A percentile compares a stretch with the other conserved stretches of the same genome.
Conservation (phyloP, 495 filamentous ascomycete species). For the Sordaria brevicollis region DNA sequence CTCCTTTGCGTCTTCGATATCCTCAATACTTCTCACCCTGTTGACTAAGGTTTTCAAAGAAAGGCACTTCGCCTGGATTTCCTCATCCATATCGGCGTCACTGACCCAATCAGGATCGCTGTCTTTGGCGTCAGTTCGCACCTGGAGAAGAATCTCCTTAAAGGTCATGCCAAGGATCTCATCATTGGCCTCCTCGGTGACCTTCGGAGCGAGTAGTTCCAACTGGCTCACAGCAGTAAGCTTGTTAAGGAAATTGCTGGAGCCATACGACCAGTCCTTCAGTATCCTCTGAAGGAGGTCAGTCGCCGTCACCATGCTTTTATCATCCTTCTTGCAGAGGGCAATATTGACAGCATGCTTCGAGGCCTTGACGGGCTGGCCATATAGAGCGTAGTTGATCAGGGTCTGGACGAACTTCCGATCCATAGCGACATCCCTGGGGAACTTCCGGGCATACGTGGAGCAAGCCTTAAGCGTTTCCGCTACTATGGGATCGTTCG, state of each 20-base stretch:
- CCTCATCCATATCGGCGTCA: slow-evolving; percentile 62
- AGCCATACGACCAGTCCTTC: slow-evolving; percentile 67
- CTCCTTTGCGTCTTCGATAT: slow-evolving; percentile 50
- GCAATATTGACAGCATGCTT: slow-evolving; percentile 91
- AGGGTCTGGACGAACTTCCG: slow-evolving; percentile 76
- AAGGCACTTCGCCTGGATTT: slow-evolving; percentile 75
- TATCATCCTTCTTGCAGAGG: slow-evolving; percentile 68
- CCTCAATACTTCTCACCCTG: slow-evolving; percentile 57
- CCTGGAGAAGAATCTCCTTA: slow-evolving; percentile 61
- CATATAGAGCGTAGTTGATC: slow-evolving; percentile 68
- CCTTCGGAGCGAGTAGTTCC: slow-evolving; percentile 61
- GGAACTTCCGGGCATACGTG: slow-evolving; percentile 75
- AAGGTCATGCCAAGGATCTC: slow-evolving; percentile 70
- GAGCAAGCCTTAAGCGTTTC: slow-evolving; percentile 90
- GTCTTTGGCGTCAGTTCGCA: slow-evolving; percentile 44
- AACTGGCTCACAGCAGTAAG: slow-evolving; percentile 78
- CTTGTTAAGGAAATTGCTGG: slow-evolving; percentile 67
- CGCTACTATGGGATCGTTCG: slow-evolving; percentile 58
- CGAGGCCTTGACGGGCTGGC: slow-evolving; percentile 68
- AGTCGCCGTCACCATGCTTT: slow-evolving; percentile 70
- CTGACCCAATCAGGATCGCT: slow-evolving; percentile 54
- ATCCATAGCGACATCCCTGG: slow-evolving; percentile 74
- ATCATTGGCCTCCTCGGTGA: slow-evolving; percentile 63
- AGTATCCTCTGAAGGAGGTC: slow-evolving; percentile 68
- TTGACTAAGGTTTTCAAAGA: slow-evolving; percentile 88